Evolutionary conservation across 176 grass and related monocot genomes (phyloP).

Genomic region (Oryza meyeriana): DNA sequence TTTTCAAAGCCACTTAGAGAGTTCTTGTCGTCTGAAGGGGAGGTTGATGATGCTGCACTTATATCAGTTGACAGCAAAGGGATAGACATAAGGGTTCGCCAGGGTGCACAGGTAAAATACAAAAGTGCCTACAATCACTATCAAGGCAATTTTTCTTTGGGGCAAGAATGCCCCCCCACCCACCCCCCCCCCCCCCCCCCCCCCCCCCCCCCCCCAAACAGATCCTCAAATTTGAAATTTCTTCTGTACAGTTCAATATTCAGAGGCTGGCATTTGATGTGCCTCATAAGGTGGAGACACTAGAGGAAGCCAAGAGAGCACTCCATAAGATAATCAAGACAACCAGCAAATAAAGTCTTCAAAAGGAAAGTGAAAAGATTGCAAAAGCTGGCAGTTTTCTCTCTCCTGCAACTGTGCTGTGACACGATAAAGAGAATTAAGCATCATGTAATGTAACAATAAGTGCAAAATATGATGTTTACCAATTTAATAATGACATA

Average conservation of each 20-base stretch:
- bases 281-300: constrained; percentile 71
- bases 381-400: not conserved
- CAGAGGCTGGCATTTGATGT: constrained; percentile 79
- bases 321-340: constrained; percentile 81
- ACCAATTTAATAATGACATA: constrained; percentile 28
- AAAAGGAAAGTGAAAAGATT: not conserved
- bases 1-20: constrained; percentile 94
- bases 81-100: constrained; percentile 92
- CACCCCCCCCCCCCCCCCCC: too few species aligned
- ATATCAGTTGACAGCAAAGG: constrained; percentile 99
- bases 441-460: constrained; percentile 20
- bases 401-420: not conserved
- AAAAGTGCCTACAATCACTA: not conserved
- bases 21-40: constrained; percentile 72
- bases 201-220: too few species aligned
- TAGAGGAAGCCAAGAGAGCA: constrained; percentile 94
- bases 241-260: constrained; percentile 68
- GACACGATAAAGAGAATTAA: not conserved
- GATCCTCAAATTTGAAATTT: constrained; percentile 8
- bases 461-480: constrained; percentile 4
- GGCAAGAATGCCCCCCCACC: not conserved
- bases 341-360: constrained; percentile 31
- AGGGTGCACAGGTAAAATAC: constrained; percentile 84
- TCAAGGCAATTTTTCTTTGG: not conserved
- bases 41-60: constrained; percentile 92